A percentile compares a stretch with the other conserved stretches of the same genome.
Conservation (phyloP, 345 rosid genomes). For the Pseudoturritis turrita region DNA sequence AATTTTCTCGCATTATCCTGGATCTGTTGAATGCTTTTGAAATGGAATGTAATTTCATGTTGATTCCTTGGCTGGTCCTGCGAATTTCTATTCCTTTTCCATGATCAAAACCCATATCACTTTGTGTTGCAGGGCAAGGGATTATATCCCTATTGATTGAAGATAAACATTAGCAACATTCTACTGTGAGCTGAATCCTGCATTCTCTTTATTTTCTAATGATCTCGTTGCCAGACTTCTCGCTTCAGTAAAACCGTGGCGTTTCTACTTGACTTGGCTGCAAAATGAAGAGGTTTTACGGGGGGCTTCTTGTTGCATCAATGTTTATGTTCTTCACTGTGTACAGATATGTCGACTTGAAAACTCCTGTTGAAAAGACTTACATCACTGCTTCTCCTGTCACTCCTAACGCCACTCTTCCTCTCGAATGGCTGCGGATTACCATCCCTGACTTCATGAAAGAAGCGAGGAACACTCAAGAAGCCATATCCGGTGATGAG, state of each 20-base stretch:
- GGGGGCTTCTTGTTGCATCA: slow-evolving; percentile 64
- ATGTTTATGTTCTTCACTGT: slow-evolving; percentile 63
- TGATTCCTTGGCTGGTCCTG: not conserved
- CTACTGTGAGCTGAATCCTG: not conserved
- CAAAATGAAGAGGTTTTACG: slow-evolving; percentile 88
- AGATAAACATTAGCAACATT: not conserved
- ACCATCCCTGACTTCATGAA: slow-evolving; percentile 52
- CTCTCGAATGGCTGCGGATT: slow-evolving; percentile 67
- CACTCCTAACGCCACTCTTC: slow-evolving; percentile 54
- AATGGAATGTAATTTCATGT: not conserved
- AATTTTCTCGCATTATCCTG: not conserved
- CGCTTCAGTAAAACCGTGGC: not conserved
- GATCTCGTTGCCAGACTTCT: not conserved
- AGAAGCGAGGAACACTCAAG: slow-evolving; percentile 51
- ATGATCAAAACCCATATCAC: not conserved
- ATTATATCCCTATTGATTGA: not conserved
- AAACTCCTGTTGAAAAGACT: slow-evolving; percentile 52
- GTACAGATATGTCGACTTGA: slow-evolving; percentile 64
- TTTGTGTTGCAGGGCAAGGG: not conserved
- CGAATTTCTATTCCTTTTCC: not conserved
- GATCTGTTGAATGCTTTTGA: not conserved
- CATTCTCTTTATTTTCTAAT: not conserved
- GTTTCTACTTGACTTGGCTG: slow-evolving; percentile 25
- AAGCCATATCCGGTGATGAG: slow-evolving; percentile 53
- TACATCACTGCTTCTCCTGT: slow-evolving; percentile 38